Base-by-base conservation (phyloP, 257 asterid species). In the Craterostigma plantagineum region DNA sequence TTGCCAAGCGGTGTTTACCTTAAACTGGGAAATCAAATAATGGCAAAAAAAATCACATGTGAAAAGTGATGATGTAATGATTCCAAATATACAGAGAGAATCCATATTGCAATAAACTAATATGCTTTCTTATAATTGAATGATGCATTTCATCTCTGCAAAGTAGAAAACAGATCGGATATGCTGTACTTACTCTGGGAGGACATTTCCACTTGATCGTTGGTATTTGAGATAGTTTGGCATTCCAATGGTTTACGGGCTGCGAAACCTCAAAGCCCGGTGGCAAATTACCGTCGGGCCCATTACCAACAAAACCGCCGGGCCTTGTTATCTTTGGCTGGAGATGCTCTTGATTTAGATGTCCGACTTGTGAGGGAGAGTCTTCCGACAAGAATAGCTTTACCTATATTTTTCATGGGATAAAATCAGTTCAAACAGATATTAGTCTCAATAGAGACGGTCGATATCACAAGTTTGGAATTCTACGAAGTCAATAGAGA, bases 221-320 rank as follows among this genome's bases (percentile, higher is more conserved):
- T 40, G 94, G 90, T 39, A 77, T 66, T 57, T 77, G 92, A 48
- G 91, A 61, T 55, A 76, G 48, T 54, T 70, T 71, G 15, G 57
- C 64, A 43, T 48, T 66, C 69, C 61, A 62, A 27, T 53, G 73
- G 66, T 79, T 54, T 67, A 84, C 49, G 79, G 48, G 84, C 62
- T 58, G 76, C 38, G 65, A 51, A 35, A 71, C 83, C 62, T 76
- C 91, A 46, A 90, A 90, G 53, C 99, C 94, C 0, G 94, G 99
- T 4, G 99, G 99, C 50, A 77, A 69, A 75, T 68, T 79, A 16
- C 45, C 58, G 11, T 44, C 61, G 17, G 63, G 43, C 43, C 57
- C 64, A 33, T 45, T 17, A 52, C 51, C 56, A 42, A 59, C 52
- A 42, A 64, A 57, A 16, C 45, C 58, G 11, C n/a, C n/a, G 35